Base-by-base conservation (phyloP, 305 asterid genomes). In the Fraxinus latifolia region DNA sequence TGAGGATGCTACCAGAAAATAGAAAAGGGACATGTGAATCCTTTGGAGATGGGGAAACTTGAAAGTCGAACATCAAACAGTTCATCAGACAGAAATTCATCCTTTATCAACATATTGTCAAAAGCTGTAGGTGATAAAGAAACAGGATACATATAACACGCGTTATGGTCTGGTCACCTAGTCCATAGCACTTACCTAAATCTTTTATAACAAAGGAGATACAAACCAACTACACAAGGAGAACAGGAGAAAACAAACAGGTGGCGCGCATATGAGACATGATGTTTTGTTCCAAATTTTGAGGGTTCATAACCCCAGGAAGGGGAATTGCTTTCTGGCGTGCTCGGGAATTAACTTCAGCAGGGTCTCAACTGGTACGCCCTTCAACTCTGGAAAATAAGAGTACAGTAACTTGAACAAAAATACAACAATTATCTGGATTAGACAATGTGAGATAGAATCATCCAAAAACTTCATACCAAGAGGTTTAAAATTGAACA, bases 401-500 rank as follows among this genome's bases (percentile, higher is more conserved):
- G 47, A 80, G 72, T 37, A 55, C 77, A 68, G 75, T 7, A 31
- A 73, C 31, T 71, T 77, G 31, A 81, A 79, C 60, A 29, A 29
- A 11, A 9, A 53, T 47, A 77, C 74, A 36, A 39, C 31, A 50
- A 21, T 15, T 14, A 11, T 50, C 31, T 8, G 34, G 37, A 62
- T 25, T 67, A 29, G 27, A 34, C 83, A 84, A 77, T 7, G 32
- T 7, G 32, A 62, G 71, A 23, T 62, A 23, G 12, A 9, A 19
- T 21, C 15, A 21, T 62, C 6, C n/a, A 23, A 62, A 62, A 62
- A 62, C 1, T 81, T 77, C 78, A 72, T 91, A 96, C 99, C 97
- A 14, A 90, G 95, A 83, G 97, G 89, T 89, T 92, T 96, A 74
- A 96, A 96, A 93, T 94, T 93, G 86, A 94, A 93, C 36, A 94